Evolutionary conservation across 495 filamentous ascomycete species (phyloP).

Genomic region (Podospora pseudoanserina): DNA sequence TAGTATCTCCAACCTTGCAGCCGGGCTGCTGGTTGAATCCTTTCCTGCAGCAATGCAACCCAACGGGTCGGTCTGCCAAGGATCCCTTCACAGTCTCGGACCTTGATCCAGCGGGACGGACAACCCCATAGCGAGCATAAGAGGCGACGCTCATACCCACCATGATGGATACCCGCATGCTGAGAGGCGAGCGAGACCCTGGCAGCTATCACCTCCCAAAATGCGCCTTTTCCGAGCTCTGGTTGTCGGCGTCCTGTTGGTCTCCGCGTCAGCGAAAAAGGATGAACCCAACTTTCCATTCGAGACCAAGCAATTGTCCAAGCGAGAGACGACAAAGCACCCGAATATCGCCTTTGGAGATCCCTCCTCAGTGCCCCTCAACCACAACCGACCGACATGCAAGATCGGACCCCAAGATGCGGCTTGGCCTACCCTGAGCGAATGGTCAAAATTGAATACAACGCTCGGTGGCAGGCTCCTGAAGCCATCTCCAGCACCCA

Average conservation of each 20-base stretch:
- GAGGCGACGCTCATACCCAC: neutral
- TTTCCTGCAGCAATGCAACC: neutral
- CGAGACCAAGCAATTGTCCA: neutral
- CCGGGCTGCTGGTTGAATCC: neutral
- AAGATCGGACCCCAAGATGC: neutral
- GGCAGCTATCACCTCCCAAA: neutral
- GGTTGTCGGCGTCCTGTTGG: neutral
- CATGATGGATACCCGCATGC: neutral
- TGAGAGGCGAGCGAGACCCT: neutral
- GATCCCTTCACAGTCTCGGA: neutral
- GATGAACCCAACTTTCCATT: neutral
- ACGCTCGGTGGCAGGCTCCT: constrained; percentile 6
- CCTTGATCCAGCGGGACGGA: neutral
- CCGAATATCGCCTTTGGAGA: neutral
- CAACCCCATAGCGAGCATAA: neutral
- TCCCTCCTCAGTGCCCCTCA: neutral
- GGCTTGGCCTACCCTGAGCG: constrained; percentile 6
- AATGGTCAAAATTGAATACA: constrained; percentile 9
- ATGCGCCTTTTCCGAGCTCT: neutral
- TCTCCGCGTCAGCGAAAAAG: neutral
- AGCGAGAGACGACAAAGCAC: neutral
- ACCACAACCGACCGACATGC: neutral
- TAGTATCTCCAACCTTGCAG: neutral
- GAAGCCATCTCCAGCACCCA: constrained; percentile 43
- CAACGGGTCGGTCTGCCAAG: neutral